These are phyloP conservation scores for Tolypocladium capitatum DNA, from an alignment of 2,329 filamentous ascomycete genomes.

Conservation along the genomic window DNA sequence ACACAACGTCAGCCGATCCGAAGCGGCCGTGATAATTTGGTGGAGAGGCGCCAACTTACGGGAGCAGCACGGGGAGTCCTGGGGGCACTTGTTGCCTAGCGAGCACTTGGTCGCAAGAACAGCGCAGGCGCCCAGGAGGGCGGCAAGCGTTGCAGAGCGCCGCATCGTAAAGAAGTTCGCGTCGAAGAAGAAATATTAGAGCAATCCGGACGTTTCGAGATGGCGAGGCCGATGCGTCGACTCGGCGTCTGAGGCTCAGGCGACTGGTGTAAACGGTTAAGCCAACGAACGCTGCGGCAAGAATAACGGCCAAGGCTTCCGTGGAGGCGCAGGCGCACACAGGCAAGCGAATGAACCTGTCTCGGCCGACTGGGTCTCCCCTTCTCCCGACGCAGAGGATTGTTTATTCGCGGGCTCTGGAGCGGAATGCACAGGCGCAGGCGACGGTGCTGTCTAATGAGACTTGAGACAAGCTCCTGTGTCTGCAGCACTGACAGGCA, in stretches of 20 bases:
- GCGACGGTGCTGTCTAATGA: neutral
- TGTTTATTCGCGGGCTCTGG: neutral
- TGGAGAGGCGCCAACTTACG: conserved; percentile 39
- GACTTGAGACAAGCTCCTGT: neutral
- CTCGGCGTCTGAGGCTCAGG: neutral
- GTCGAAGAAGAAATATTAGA: neutral
- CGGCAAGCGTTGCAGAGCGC: conserved; percentile 15
- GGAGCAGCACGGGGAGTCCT: conserved; percentile 64
- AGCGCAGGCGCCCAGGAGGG: conserved; percentile 19
- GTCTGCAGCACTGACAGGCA: neutral
- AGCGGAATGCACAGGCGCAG: neutral
- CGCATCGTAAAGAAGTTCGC: conserved; percentile 14
- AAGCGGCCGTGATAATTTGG: neutral
- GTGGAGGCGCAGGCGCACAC: neutral
- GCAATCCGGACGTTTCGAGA: neutral
- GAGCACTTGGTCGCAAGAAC: conserved; percentile 28
- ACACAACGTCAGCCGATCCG: neutral
- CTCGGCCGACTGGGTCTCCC: neutral
- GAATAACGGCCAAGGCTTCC: neutral
- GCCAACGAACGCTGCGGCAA: too few species aligned
- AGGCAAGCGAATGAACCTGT: neutral
- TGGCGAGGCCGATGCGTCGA: neutral
- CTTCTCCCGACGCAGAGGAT: neutral
- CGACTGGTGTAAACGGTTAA: neutral
- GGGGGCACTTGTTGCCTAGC: conserved; percentile 49